Base-by-base conservation (phyloP, 257 asterid species). In the Nicotiana benthamiana region DNA sequence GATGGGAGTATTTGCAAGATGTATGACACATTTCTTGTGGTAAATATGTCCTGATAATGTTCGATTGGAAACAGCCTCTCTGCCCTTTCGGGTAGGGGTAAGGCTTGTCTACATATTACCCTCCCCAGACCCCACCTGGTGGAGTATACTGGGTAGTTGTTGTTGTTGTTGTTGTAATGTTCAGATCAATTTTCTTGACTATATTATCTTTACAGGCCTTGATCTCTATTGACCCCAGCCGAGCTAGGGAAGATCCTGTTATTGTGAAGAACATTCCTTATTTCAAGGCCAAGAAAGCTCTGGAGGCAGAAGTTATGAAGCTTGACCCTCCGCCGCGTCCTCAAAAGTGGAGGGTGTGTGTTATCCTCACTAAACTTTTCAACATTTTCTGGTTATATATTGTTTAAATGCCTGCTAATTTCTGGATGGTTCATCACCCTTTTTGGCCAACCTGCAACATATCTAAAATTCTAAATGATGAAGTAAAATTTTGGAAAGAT, bases 1-100 rank as follows among this genome's bases (percentile, higher is more conserved):
- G 99, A 67, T 96, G 99, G 99, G 99, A 96, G 85, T 86, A 90
- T 84, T 85, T 96, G 96, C 99, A 96, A 86, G 91, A 93, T 88
- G 99, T 93, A 86, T 40, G 89, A 81, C 61, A 24, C 75, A 18
- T 26, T 80, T 80, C 54, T 81, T 34, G 12, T 75, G 57, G 20
- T 77, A 66, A 67, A 79, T 43, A 6, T 46, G 22, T 79, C 77
- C 28, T 36, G 52, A 27, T 48, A 63, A n/a, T 32, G n/a, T n/a
- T 40, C 30, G 30, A 27, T 27, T 27, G 30, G 30, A 27, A 27
- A 27, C 30, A 27, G 30, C 30, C 30, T 27, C 30, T 27, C 30
- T 27, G 30, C 30, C 30, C 30, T 27, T 27, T 27, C 2, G n/a
- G n/a, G n/a, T n/a, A n/a, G n/a, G n/a, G n/a, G n/a, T n/a, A n/a